Evolutionary conservation across 2,329 filamentous ascomycete genomes (phyloP).

Genomic region (Coleophoma eucalyptorum): DNA sequence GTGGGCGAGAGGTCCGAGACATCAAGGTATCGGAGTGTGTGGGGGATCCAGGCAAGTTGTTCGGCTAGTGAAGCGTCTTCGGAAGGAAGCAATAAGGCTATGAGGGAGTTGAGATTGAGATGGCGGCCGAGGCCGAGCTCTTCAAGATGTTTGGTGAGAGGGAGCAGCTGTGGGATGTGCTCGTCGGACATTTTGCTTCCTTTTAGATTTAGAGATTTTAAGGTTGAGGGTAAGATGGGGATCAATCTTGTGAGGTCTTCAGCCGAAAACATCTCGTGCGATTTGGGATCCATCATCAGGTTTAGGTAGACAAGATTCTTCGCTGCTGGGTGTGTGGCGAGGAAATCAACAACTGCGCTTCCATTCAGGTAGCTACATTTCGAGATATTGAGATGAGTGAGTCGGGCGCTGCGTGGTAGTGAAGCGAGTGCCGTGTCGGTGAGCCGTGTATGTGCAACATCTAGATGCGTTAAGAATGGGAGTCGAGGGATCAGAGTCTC

Average conservation of each 20-base stretch:
- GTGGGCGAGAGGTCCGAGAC: slow-evolving; percentile 66
- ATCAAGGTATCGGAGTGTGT: slow-evolving; percentile 71
- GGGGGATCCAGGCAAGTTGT: slow-evolving; percentile 44
- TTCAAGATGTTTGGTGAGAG: slow-evolving; percentile 68
- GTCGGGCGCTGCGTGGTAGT: slow-evolving; percentile 65
- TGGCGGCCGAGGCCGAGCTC: slow-evolving; percentile 72
- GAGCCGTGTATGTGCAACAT: slow-evolving; percentile 74
- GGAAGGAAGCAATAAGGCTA: slow-evolving; percentile 19
- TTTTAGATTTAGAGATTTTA: slow-evolving; percentile 72
- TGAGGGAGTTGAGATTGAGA: slow-evolving; percentile 59
- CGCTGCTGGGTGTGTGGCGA: slow-evolving; percentile 67
- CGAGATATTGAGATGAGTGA: slow-evolving; percentile 75
- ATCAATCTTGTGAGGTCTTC: slow-evolving; percentile 63
- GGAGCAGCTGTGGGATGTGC: slow-evolving; percentile 61
- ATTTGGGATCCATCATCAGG: slow-evolving; percentile 67
- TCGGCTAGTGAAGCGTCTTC: slow-evolving; percentile 24
- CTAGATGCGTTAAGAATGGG: slow-evolving; percentile 67
- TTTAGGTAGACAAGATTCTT: slow-evolving; percentile 67
- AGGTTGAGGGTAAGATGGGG: slow-evolving; percentile 58
- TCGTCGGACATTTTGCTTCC: slow-evolving; percentile 65
- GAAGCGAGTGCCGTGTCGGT: slow-evolving; percentile 66
- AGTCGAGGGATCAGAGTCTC: slow-evolving; percentile 70
- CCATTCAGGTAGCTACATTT: slow-evolving; percentile 71
- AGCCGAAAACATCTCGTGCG: slow-evolving; percentile 66
- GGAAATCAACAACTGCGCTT: slow-evolving; percentile 63